Base-by-base conservation (phyloP, 2,329 filamentous ascomycete genomes). In the Aspergillus clavatus region DNA sequence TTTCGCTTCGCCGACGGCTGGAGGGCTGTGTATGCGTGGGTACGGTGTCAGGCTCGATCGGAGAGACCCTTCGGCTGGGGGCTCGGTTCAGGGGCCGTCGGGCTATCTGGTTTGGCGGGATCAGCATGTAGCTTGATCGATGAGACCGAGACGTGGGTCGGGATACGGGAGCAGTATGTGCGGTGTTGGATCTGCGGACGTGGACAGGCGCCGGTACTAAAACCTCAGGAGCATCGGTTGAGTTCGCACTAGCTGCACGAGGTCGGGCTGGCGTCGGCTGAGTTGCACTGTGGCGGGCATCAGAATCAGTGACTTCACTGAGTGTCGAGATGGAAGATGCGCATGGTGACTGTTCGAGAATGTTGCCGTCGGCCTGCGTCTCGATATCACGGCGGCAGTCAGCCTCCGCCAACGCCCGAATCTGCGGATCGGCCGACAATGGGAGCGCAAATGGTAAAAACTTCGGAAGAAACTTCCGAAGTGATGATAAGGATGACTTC, bases 391-490 rank as follows among this genome's bases (percentile, higher is more conserved):
- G 53, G 14, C 52, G 53, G 7, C 50, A 31, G 23, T 53, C 58
- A 10, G 60, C 55, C 22, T 65, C 58, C 5, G 58, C 55, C 3
- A 69, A 58, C 12, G 65, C 65, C 0, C 58, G 59, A 26, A 69
- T 69, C 29, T 68, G 62, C 28, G 66, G 66, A 41, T 69, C 66
- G 2, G 57, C 56, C 23, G 64, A 68, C 18, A 69, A 43, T 31
- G 64, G 60, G 5, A 61, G 41, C 1, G 59, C 65, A 2, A 57
- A 16, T 1, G 56, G 51, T 14, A 65, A 58, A 2, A 55, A 39
- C 22, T 61, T 68, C 12, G 63, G 65, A 6, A 68, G 54, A 12
- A 66, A 60, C 26, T 55, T 60, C 21, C 55, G 54, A n/a, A 65
- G 42, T 3, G 65, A 68, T 0, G 65, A 67, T 1, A 63, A 42